Base-by-base conservation (phyloP, 441 rosid genomes). In the Cnidoscolus chayamansa region DNA sequence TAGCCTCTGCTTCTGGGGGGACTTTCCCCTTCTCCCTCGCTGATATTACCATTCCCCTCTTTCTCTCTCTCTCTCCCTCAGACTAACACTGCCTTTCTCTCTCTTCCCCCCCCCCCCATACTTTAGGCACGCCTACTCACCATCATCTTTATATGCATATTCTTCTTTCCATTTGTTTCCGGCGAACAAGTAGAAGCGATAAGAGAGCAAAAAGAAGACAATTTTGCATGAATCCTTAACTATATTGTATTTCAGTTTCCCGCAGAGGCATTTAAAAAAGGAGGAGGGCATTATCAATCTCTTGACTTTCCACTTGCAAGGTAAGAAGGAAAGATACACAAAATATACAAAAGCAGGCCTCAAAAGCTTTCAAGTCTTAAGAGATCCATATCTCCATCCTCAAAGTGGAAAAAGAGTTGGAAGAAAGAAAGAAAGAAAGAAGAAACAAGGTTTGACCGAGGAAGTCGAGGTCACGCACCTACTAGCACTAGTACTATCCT, bases 1-100 rank as follows among this genome's bases (percentile, higher is more conserved):
- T 84, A 85, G 96, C 89, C 94, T 83, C 84, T 85, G 87, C 87
- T 78, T 55, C 67, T 81, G 94, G 96, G 96, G 86, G 92, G 58
- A 80, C 79, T 81, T 81, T 80, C 78, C 74, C 80, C 81, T 73
- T 70, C 67, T 79, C 77, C 83, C 77, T 63, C 78, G 75, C 75
- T 65, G 73, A 63, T 73, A 50, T 54, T 45, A 57, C 68, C 83
- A 16, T 61, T 65, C 32, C 73, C 62, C 73, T 31, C 20, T 62
- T 16, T 12, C 7, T 47, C 35, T 25, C 53, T 56, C 71, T 62
- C 63, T 35, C 43, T 63, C 7, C 15, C n/a, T 25, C 20, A 63
- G 49, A 35, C 11, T 51, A 49, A 53, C 4, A 51, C 43, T 17
- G 11, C 0, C 20, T 20, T 30, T 11, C 2, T 16, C 1, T 32